A percentile compares a stretch with the other conserved stretches of the same genome.
Evolutionary conservation across 148 eudicot species (phyloP).

Genomic region (Persicaria tinctoria): DNA sequence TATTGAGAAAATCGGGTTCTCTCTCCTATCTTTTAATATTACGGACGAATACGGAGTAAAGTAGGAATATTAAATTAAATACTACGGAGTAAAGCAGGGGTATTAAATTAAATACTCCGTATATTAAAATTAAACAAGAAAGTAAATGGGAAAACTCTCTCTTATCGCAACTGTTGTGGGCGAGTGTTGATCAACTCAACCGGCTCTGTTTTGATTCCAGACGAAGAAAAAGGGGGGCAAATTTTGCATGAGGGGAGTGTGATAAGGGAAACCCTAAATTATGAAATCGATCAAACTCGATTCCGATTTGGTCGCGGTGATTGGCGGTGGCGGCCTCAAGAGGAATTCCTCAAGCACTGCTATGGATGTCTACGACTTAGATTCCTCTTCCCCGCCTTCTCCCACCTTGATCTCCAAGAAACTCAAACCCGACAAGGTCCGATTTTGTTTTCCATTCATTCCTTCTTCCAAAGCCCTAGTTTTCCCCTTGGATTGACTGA

Average conservation of each 20-base stretch:
- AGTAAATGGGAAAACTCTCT: neutral
- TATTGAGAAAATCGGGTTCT: no score
- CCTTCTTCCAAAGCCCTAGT: constrained; percentile 7
- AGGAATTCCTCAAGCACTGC: neutral
- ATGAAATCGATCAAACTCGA: neutral
- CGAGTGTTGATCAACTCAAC: neutral
- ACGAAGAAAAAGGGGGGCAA: neutral
- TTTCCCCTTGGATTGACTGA: neutral
- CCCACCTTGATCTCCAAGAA: constrained; percentile 25
- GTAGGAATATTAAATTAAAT: no score
- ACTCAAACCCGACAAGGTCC: constrained; percentile 28
- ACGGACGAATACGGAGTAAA: no score
- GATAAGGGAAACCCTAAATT: neutral
- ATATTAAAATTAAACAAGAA: neutral
- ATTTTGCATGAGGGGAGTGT: constrained; percentile 3
- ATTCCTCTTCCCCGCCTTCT: constrained; percentile 9
- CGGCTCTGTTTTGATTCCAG: neutral
- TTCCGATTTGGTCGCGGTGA: neutral
- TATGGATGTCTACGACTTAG: constrained; percentile 13
- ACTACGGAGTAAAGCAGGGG: no score
- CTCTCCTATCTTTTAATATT: no score
- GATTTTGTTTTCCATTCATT: neutral
- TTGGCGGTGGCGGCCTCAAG: neutral
- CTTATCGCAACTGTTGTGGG: neutral
- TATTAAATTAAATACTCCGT: no score